phyloP scores from a whole-genome alignment of 176 grass and related monocot genomes.

The Ensete ventricosum region DNA sequence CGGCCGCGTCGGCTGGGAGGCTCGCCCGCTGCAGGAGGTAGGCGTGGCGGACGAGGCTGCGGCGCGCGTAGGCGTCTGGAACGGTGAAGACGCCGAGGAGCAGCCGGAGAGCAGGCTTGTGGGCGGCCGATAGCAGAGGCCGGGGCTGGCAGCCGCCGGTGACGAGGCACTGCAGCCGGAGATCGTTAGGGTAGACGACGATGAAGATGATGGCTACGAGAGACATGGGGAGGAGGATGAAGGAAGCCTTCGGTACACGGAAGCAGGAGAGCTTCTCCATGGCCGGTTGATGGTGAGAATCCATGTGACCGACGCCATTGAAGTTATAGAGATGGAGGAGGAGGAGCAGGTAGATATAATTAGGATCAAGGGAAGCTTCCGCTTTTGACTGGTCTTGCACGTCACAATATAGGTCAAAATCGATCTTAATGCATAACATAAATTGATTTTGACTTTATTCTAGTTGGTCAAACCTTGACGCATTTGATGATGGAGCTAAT shows the following conservation, averaged over 20 bases:
- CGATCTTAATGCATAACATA: too few relatives aligned
- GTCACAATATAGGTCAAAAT: too few relatives aligned
- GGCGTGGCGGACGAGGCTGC: conserved; percentile 55
- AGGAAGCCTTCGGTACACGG: background rate
- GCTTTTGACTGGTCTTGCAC: too few relatives aligned
- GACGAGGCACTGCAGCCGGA: background rate
- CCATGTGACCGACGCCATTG: background rate
- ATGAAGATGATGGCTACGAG: background rate
- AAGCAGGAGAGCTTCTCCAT: conserved; percentile 3
- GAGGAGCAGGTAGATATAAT: too few relatives aligned
- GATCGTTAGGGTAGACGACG: conserved; percentile 4
- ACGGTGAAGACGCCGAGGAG: conserved; percentile 4
- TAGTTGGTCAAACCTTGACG: too few relatives aligned
- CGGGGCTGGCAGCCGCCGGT: background rate
- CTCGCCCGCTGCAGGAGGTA: conserved; percentile 55
- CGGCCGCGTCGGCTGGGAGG: conserved; percentile 41
- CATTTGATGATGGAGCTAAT: too few relatives aligned
- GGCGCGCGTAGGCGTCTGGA: conserved; percentile 1
- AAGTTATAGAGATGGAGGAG: too few relatives aligned
- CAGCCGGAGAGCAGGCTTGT: background rate
- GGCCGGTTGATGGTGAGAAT: background rate
- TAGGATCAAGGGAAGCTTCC: too few relatives aligned
- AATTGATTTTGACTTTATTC: too few relatives aligned
- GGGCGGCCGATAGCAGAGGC: background rate
- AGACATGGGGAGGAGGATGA: background rate